Conservation (phyloP, 768 basidiomycete genomes). For the Pulveroboletus ravenelii region DNA sequence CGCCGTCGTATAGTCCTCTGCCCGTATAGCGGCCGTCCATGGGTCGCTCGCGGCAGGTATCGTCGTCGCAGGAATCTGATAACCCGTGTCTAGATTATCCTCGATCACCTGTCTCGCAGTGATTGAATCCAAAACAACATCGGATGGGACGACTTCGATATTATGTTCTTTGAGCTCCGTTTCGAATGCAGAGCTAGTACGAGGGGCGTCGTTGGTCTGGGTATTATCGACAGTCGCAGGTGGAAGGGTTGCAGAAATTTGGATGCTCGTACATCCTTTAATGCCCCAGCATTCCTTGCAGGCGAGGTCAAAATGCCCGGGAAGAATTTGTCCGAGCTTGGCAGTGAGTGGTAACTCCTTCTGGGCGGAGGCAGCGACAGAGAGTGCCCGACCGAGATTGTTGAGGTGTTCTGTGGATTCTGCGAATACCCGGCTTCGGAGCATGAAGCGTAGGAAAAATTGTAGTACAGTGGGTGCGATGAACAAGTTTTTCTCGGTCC, state of each 20-base stretch:
- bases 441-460: slow-evolving; percentile 44
- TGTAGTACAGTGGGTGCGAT: slow-evolving; percentile 40
- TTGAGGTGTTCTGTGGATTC: slow-evolving; percentile 20
- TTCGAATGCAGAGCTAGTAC: slow-evolving; percentile 30
- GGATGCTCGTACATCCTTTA: slow-evolving; percentile 31
- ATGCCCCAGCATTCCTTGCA: slow-evolving; percentile 49
- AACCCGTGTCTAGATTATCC: slow-evolving; percentile 24
- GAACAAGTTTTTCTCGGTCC: slow-evolving; percentile 40
- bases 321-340: slow-evolving; percentile 34
- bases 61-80: slow-evolving; percentile 9
- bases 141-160: slow-evolving; percentile 22
- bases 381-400: slow-evolving; percentile 43
- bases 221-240: neutral
- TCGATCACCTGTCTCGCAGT: slow-evolving; percentile 29
- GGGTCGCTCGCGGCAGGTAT: slow-evolving; percentile 21
- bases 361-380: slow-evolving; percentile 35
- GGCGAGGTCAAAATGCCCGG: slow-evolving; percentile 43
- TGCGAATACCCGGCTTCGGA: slow-evolving; percentile 39
- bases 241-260: slow-evolving; percentile 10
- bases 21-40: slow-evolving; percentile 21
- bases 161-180: slow-evolving; percentile 35
- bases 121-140: slow-evolving; percentile 26
- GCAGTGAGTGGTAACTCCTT: slow-evolving; percentile 41
- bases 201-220: neutral
- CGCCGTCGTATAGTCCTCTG: slow-evolving; percentile 23